Evolutionary conservation across 768 basidiomycete genomes (phyloP).

Genomic region (Mycena floridula): DNA sequence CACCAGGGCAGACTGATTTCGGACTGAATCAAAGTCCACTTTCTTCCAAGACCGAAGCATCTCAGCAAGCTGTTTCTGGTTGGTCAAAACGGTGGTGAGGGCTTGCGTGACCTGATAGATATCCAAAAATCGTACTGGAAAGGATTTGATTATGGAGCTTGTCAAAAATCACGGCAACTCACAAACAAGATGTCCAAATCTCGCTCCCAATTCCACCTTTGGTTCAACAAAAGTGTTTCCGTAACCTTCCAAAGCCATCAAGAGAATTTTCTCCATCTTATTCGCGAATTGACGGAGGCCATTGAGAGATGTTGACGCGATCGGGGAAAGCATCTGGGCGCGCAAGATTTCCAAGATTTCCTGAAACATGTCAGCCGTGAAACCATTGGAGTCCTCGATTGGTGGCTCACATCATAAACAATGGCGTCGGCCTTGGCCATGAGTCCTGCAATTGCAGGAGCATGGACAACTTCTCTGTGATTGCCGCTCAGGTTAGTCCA

Average conservation of each 20-base stretch:
- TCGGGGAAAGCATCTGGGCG: conserved; percentile 76
- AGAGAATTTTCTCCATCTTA: conserved; percentile 87
- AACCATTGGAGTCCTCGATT: too few species aligned
- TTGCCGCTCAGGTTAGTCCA: conserved; percentile 71
- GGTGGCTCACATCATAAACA: conserved; percentile 76
- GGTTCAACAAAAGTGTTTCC: conserved; percentile 89
- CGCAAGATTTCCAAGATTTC: conserved; percentile 85
- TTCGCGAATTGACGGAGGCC: conserved; percentile 77
- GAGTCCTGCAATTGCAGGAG: conserved; percentile 79
- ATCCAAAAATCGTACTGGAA: conserved; percentile 79
- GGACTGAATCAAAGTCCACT: conserved; percentile 86
- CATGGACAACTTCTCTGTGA: conserved; percentile 85
- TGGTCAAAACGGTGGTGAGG: conserved; percentile 80
- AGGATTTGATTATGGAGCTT: conserved; percentile 9
- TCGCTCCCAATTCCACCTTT: conserved; percentile 85
- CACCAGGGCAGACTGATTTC: conserved; percentile 88
- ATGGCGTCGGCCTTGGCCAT: conserved; percentile 90
- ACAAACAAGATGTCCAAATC: conserved; percentile 88
- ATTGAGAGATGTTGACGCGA: conserved; percentile 58
- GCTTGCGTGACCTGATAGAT: conserved; percentile 92
- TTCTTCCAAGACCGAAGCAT: conserved; percentile 88
- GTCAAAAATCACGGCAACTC: conserved; percentile 27
- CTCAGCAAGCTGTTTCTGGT: conserved; percentile 77
- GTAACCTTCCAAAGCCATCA: conserved; percentile 75
- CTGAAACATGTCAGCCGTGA: conserved; percentile 33